These are phyloP conservation scores for Phytophthora fragariae DNA, from an alignment of 352 stramenopile species.

Conservation along the genomic window DNA sequence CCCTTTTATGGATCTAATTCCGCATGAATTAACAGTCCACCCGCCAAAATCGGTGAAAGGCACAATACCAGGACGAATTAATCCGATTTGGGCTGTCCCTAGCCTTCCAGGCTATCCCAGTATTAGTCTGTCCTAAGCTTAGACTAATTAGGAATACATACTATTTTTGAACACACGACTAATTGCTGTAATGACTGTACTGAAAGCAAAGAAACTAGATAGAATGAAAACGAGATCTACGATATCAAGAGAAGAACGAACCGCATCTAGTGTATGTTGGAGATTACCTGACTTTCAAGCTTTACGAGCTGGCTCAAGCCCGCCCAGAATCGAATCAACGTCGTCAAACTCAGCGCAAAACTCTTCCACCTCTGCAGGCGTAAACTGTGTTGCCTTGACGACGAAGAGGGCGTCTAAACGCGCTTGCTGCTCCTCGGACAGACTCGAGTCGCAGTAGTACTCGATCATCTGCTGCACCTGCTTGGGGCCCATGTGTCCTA, in stretches of 20 bases:
- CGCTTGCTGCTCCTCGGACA: constrained; percentile 35
- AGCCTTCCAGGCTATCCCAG: too few relatives aligned
- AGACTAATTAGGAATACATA: too few relatives aligned
- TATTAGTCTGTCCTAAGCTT: too few relatives aligned
- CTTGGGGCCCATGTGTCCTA: constrained; percentile 62
- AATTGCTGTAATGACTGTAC: too few relatives aligned
- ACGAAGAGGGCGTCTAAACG: constrained; percentile 27
- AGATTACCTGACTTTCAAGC: neutral
- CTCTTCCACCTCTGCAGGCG: constrained; percentile 58
- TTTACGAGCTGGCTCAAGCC: constrained; percentile 13
- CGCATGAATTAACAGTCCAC: too few relatives aligned
- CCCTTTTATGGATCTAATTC: too few relatives aligned
- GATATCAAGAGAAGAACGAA: neutral
- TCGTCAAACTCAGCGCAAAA: constrained; percentile 56
- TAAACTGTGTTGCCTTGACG: constrained; percentile 25
- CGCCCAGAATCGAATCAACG: constrained; percentile 47
- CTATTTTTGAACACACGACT: too few relatives aligned
- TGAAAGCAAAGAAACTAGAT: too few relatives aligned
- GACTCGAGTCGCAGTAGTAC: constrained; percentile 62
- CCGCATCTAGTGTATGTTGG: neutral
- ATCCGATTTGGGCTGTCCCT: too few relatives aligned
- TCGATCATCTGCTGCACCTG: constrained; percentile 74
- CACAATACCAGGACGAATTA: too few relatives aligned
- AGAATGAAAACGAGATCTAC: too few relatives aligned
- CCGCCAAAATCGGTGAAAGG: too few relatives aligned